A percentile compares a stretch with the other conserved stretches of the same genome.
Evolutionary conservation across 75 land plant genomes (phyloP).

Genomic region (Cryptomeria japonica): DNA sequence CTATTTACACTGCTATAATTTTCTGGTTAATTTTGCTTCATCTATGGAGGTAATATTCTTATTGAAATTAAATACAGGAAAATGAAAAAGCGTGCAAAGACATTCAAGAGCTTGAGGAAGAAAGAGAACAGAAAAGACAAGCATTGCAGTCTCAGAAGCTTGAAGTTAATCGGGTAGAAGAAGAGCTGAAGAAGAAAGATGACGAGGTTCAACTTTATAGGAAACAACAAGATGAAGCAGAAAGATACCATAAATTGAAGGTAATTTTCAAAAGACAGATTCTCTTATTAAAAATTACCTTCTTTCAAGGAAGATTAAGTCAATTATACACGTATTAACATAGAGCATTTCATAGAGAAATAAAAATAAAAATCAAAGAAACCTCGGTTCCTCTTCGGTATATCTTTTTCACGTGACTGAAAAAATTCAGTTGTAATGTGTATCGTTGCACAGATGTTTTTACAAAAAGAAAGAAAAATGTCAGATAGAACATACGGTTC

Average conservation of each 20-base stretch:
- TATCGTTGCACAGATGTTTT: neutral
- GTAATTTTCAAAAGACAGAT: neutral
- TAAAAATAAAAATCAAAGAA: too few species aligned
- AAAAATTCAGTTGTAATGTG: neutral
- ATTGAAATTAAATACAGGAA: neutral
- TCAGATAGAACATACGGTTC: neutral
- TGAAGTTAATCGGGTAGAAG: neutral
- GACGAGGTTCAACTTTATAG: constrained; percentile 1
- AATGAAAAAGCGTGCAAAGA: neutral
- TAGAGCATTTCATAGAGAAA: too few species aligned
- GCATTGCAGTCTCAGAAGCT: neutral
- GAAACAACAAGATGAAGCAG: constrained; percentile 10
- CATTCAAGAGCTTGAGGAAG: constrained; percentile 2
- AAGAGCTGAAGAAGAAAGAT: constrained; percentile 11
- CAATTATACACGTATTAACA: too few species aligned
- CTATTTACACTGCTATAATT: neutral
- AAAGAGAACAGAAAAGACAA: constrained; percentile 1
- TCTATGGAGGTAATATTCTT: neutral
- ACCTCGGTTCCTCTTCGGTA: too few species aligned
- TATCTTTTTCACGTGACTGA: neutral
- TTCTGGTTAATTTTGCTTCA: neutral
- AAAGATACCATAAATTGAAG: neutral
- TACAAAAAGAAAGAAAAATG: neutral
- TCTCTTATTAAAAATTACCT: neutral
- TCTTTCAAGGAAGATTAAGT: neutral